Evolutionary conservation across 352 stramenopile species (phyloP).

Genomic region (Globisporangium cylindrosporum): DNA sequence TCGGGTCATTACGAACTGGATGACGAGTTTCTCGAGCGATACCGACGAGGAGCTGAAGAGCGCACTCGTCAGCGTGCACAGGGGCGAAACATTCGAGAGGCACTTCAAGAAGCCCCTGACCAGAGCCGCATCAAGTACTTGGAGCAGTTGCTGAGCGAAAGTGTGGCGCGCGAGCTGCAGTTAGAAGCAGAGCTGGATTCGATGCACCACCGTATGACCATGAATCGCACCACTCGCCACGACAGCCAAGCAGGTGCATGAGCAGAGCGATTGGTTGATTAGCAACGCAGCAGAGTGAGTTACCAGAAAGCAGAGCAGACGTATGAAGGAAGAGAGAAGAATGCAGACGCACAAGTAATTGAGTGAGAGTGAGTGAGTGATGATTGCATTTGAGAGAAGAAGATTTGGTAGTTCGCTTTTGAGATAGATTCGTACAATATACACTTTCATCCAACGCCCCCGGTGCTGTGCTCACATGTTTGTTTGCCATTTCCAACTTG

Average conservation of each 20-base stretch:
- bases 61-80: conserved; percentile 77
- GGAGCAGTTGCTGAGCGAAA: conserved; percentile 81
- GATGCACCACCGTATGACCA: conserved; percentile 42
- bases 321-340: not conserved
- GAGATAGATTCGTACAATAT: conserved; percentile 21
- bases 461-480: not conserved
- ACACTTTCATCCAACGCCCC: conserved; percentile 1
- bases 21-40: conserved; percentile 46
- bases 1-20: conserved; percentile 30
- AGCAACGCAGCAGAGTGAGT: not conserved
- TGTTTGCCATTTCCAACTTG: not conserved
- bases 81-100: conserved; percentile 74
- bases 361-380: conserved; percentile 1
- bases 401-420: conserved; percentile 5
- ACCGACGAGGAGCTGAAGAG: conserved; percentile 60
- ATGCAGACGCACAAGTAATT: not conserved
- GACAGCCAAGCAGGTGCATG: conserved; percentile 15
- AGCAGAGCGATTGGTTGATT: conserved; percentile 19
- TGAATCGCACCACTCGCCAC: conserved; percentile 17
- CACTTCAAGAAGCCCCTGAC: conserved; percentile 68
- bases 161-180: conserved; percentile 78
- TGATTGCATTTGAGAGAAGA: conserved; percentile 14
- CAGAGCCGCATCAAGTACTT: conserved; percentile 87
- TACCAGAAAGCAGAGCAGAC: not conserved
- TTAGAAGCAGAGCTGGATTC: conserved; percentile 78